Evolutionary conservation across 495 filamentous ascomycete species (phyloP).

Genomic region (Tuber magnatum): DNA sequence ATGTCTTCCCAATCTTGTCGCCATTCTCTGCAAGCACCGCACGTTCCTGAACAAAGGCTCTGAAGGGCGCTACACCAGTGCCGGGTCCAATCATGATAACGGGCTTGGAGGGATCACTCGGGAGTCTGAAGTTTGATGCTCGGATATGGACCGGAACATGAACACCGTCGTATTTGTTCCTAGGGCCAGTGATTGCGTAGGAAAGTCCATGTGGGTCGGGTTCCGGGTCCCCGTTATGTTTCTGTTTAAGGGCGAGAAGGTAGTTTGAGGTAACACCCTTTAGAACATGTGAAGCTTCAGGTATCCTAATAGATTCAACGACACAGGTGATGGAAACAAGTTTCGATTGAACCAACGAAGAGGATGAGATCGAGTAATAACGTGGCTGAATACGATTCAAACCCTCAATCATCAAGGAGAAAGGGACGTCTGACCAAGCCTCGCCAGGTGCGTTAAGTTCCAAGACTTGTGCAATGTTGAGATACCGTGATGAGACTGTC

Average conservation of each 20-base stretch:
- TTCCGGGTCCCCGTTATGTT: conserved; percentile 82
- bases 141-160: conserved; percentile 93
- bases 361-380: conserved; percentile 99
- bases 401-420: conserved; percentile 91
- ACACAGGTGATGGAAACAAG: conserved; percentile 92
- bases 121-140: conserved; percentile 98
- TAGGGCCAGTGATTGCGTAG: conserved; percentile 81
- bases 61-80: conserved; percentile 94
- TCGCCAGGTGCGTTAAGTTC: conserved; percentile 61
- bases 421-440: conserved; percentile 76
- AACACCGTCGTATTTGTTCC: conserved; percentile 95
- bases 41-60: conserved; percentile 90
- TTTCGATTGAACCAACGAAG: conserved; percentile 85
- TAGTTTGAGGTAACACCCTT: conserved; percentile 98
- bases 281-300: conserved; percentile 71
- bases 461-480: conserved; percentile 88
- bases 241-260: conserved; percentile 88
- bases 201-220: conserved; percentile 81
- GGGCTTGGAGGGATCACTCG: conserved; percentile 87
- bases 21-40: conserved; percentile 71
- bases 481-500: conserved; percentile 70
- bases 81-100: conserved; percentile 95
- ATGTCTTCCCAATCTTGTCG: conserved; percentile 75
- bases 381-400: conserved; percentile 91
- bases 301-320: conserved; percentile 72